Percentiles rank a stretch among this genome's conserved stretches.
These are phyloP conservation scores for Creolimax fragrantissima DNA, from an alignment of 78 protist species.

Conservation along the genomic window DNA sequence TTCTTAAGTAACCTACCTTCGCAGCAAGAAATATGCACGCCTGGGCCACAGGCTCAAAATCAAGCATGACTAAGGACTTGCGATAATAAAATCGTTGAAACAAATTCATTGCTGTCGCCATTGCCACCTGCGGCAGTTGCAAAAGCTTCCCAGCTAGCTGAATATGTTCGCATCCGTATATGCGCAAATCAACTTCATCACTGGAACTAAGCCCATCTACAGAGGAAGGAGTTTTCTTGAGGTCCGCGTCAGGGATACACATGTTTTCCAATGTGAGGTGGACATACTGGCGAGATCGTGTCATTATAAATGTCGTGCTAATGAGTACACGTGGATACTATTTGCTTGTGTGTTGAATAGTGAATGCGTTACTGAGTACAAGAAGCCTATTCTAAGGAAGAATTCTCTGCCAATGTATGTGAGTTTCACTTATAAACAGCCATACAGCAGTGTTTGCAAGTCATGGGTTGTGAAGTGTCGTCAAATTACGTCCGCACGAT, in stretches of 20 bases:
- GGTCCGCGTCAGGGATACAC: neutral
- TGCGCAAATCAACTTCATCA: neutral
- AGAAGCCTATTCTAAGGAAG: neutral
- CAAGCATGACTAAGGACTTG: neutral
- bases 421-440: neutral
- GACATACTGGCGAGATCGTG: neutral
- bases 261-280: neutral
- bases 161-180: neutral
- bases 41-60: neutral
- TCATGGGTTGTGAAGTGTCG: neutral
- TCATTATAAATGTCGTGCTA: neutral
- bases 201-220: neutral
- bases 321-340: neutral
- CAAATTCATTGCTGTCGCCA: slow-evolving; percentile 2
- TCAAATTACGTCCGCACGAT: neutral
- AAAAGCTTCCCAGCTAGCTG: neutral
- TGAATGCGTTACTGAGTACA: too few relatives aligned
- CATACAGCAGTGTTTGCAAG: neutral
- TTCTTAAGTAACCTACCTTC: neutral
- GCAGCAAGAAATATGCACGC: neutral
- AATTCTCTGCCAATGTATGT: neutral
- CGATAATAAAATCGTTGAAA: slow-evolving; percentile 28
- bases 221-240: neutral
- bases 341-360: neutral
- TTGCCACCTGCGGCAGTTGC: slow-evolving; percentile 18